A percentile compares a stretch with the other conserved stretches of the same genome.
These are phyloP conservation scores for Cutaneotrichosporon mucoides DNA, from an alignment of 1,284 basidiomycete species.

Conservation along the genomic window DNA sequence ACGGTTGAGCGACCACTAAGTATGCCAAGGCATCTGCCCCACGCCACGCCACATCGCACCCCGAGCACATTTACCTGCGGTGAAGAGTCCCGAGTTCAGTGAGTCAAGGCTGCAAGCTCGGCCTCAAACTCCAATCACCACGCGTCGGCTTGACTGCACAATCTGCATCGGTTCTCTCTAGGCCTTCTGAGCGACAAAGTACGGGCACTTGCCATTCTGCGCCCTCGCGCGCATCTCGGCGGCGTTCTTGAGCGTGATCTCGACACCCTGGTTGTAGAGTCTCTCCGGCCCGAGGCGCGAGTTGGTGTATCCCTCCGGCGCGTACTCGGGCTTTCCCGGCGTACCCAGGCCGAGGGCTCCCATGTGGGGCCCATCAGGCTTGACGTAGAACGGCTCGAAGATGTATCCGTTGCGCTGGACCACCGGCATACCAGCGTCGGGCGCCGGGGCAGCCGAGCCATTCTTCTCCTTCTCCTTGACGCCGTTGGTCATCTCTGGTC, in stretches of 20 bases:
- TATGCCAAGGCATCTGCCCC: no score
- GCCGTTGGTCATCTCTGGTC: background rate
- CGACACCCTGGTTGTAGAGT: conserved; percentile 4
- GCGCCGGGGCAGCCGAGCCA: background rate
- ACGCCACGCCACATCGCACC: no score
- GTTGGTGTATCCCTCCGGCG: conserved; percentile 4
- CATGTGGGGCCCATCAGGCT: background rate
- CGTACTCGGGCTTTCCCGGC: conserved; percentile 5
- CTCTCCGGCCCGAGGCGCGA: conserved; percentile 8
- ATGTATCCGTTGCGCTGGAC: conserved; percentile 12
- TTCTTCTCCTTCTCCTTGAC: background rate
- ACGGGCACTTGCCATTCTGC: conserved; percentile 7
- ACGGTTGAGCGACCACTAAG: no score
- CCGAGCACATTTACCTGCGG: no score
- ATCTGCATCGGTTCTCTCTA: no score
- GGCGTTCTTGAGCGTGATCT: background rate
- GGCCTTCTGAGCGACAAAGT: background rate
- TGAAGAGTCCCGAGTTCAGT: no score
- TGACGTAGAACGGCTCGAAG: conserved; percentile 17
- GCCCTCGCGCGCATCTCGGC: conserved; percentile 7
- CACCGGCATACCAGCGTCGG: background rate
- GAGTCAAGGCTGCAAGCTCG: no score
- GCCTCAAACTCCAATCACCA: no score
- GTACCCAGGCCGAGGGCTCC: conserved; percentile 4
- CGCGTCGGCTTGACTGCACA: no score